Percentiles rank a stretch among this genome's conserved stretches.
phyloP scores from a whole-genome alignment of 2,329 filamentous ascomycete species.

The Kalmusia sp. region DNA sequence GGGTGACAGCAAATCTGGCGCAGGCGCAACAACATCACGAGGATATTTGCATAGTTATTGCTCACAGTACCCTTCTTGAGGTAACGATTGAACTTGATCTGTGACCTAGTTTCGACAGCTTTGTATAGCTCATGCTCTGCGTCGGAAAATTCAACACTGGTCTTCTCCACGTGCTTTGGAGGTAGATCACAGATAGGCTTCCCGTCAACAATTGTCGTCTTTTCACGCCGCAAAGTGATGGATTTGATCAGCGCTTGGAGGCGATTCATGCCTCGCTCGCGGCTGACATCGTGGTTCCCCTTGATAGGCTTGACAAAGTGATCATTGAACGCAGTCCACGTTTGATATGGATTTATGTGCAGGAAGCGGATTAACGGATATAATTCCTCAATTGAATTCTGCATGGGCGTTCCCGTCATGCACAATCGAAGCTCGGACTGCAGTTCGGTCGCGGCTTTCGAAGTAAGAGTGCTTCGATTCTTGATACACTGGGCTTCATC shows the following conservation, averaged over 20 bases:
- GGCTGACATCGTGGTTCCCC: slow-evolving; percentile 37
- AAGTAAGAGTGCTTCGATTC: slow-evolving; percentile 69
- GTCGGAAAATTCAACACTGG: slow-evolving; percentile 70
- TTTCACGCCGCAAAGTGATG: slow-evolving; percentile 82
- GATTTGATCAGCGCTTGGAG: slow-evolving; percentile 80
- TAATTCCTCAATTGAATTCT: slow-evolving; percentile 76
- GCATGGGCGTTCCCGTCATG: slow-evolving; percentile 74
- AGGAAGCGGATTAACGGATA: slow-evolving; percentile 78
- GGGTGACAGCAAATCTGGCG: slow-evolving; percentile 83
- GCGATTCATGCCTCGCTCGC: slow-evolving; percentile 66
- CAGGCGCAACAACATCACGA: slow-evolving; percentile 81
- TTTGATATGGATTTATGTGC: slow-evolving; percentile 75
- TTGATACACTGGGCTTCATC: slow-evolving; percentile 86
- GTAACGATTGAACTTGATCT: slow-evolving; percentile 78
- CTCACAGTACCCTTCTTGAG: slow-evolving; percentile 72
- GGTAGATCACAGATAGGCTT: slow-evolving; percentile 76
- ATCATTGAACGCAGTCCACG: slow-evolving; percentile 66
- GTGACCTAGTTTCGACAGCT: slow-evolving; percentile 70
- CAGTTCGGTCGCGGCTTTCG: slow-evolving; percentile 66
- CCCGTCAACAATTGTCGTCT: slow-evolving; percentile 79
- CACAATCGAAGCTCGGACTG: slow-evolving; percentile 72
- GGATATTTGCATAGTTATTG: slow-evolving; percentile 77
- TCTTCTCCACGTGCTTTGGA: slow-evolving; percentile 66
- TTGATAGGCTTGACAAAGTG: slow-evolving; percentile 59
- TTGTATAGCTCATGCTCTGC: slow-evolving; percentile 72